Evolutionary conservation across 257 asterid genomes (phyloP).

Genomic region (Ocimum tenuiflorum): DNA sequence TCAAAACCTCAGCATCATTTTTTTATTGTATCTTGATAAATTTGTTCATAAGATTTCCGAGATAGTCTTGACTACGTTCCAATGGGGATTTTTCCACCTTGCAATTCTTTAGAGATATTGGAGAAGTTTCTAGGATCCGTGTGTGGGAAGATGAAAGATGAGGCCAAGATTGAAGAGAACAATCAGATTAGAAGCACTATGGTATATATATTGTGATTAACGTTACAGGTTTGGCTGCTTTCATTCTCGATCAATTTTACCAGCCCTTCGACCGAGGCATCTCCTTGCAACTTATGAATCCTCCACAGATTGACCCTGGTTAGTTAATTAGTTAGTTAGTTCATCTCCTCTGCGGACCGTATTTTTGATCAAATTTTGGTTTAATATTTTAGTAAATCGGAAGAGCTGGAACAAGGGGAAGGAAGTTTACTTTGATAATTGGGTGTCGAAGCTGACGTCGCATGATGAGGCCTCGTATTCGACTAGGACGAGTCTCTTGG

Average conservation of each 20-base stretch:
- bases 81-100: conserved; percentile 14
- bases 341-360: background rate
- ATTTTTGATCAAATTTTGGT: background rate
- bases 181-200: conserved; percentile 45
- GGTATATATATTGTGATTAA: conserved; percentile 47
- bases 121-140: conserved; percentile 33
- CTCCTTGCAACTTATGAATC: conserved; percentile 59
- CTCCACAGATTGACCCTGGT: conserved; percentile 38
- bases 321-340: conserved; percentile 30
- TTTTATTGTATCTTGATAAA: background rate
- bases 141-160: conserved; percentile 39
- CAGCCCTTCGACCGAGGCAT: conserved; percentile 57
- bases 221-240: conserved; percentile 36
- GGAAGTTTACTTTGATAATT: conserved; percentile 48
- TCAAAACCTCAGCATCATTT: background rate
- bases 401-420: conserved; percentile 63
- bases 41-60: too few relatives aligned
- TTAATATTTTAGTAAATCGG: conserved; percentile 23
- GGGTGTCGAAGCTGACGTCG: conserved; percentile 55
- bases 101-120: conserved; percentile 30
- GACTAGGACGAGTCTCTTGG: conserved; percentile 67
- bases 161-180: background rate
- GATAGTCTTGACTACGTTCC: background rate
- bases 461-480: conserved; percentile 43
- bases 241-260: conserved; percentile 43